Evolutionary conservation across 2,329 filamentous ascomycete species (phyloP), one percentile per base, ranked within the genome.

Genomic region (Hypoxylon sp.): DNA sequence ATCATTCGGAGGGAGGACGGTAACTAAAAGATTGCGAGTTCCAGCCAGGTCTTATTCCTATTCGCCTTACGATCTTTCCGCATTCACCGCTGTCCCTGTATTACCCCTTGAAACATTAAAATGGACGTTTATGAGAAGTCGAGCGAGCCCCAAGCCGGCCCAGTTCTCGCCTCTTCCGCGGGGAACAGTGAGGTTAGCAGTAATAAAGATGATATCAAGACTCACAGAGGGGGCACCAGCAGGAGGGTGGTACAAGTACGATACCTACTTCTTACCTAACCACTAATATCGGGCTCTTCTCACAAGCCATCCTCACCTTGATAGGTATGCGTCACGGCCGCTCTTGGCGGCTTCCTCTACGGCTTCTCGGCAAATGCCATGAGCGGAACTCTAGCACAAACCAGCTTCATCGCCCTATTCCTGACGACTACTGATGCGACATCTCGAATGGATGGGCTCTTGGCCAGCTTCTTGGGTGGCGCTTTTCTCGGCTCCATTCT

Each of bases 321-420:
- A 20, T 44, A 69, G 67, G 66, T 73, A 20, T 72, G 71, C 44
- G 68, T 69, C 5, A 70, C 68, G 2, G 77, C 77, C 1, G 68
- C 70, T 11, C 54, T 78, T 4, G 77, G 74, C 2, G 73, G 75
- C 35, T 78, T 78, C 55, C 69, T 75, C 25, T 78, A 75, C 55
- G 76, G 76, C 46, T 78, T 75, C 61, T 68, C 74, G 10, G 74
- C 72, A 57, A 78, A 78, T 61, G 64, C 71, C 17, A 77, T 78
- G 61, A 72, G 74, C 25, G 73, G 76, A 2, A 75, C 76, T 1
- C 54, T 78, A 10, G 77, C 74, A 7, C 76, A 77, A 62, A 61
- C 72, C 2, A 73, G 73, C 10, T 78, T 78, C 63, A 57, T 76
- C 14, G 64, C 62, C 2, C 71, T 73, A 56, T 77, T 78, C 50